phyloP scores from a whole-genome alignment of 306 rosid genomes.

The Amphicarpaea edgeworthii region DNA sequence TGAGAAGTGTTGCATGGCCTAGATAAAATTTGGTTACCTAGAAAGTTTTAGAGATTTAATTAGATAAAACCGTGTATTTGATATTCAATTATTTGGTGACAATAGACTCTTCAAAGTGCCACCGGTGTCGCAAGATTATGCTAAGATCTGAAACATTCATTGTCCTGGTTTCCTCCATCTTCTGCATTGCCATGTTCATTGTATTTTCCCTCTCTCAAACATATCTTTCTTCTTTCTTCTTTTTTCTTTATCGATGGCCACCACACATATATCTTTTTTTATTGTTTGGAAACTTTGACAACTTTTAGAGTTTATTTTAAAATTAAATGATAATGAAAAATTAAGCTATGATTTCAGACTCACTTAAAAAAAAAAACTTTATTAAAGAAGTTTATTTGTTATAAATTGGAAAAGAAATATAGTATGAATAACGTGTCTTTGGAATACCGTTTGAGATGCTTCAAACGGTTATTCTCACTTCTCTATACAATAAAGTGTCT shows the following conservation, averaged over 20 bases:
- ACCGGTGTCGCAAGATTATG: background rate
- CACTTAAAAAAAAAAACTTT: no score
- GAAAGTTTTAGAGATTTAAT: background rate
- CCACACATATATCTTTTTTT: background rate
- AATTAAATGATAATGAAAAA: background rate
- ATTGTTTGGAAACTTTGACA: background rate
- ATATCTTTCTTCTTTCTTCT: background rate
- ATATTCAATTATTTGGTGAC: slow-evolving; percentile 5
- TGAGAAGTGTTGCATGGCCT: background rate
- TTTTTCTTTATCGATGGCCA: background rate
- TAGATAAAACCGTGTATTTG: background rate
- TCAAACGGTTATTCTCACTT: no score
- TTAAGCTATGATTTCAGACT: background rate
- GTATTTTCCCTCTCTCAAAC: background rate
- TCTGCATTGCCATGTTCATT: background rate
- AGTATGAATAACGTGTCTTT: no score
- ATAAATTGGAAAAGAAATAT: no score
- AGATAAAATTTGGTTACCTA: background rate
- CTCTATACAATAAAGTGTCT: no score
- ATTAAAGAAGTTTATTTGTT: no score
- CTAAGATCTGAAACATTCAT: background rate
- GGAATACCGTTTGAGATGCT: no score
- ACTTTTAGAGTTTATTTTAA: background rate
- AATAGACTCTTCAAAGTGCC: background rate
- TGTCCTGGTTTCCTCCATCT: background rate